Conservation (phyloP, 2,329 filamentous ascomycete genomes). For the Aspergillus phoenicis region DNA sequence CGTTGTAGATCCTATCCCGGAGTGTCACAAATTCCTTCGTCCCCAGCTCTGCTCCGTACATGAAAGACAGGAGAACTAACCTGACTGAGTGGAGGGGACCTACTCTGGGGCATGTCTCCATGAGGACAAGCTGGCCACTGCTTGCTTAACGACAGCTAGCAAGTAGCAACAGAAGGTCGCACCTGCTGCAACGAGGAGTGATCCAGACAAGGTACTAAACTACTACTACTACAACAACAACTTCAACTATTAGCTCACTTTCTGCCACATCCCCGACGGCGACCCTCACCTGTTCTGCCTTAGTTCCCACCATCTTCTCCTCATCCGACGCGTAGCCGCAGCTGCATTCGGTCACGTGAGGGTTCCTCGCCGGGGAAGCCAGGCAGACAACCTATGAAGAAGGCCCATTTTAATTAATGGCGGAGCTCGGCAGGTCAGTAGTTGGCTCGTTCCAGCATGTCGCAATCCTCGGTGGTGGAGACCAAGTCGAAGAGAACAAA, state of each 20-base stretch:
- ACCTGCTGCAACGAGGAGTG: not conserved
- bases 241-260: no score
- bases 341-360: conserved; percentile 24
- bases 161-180: not conserved
- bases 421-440: not conserved
- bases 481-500: conserved; percentile 11
- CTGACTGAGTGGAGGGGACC: not conserved
- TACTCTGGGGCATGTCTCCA: not conserved
- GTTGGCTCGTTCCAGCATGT: conserved; percentile 4
- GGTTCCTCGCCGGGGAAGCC: not conserved
- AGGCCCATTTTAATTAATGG: not conserved
- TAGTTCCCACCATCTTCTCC: conserved; percentile 3
- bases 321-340: conserved; percentile 25
- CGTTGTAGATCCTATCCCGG: conserved; percentile 5
- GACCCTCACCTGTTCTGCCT: not conserved
- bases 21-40: not conserved
- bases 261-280: not conserved
- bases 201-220: not conserved
- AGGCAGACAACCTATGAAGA: not conserved
- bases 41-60: not conserved
- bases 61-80: no score
- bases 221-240: no score
- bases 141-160: not conserved
- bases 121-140: not conserved
- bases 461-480: conserved; percentile 4